A percentile compares a stretch with the other conserved stretches of the same genome.
Evolutionary conservation across 192 early-diverging fungal species (phyloP).

Genomic region (Dimargaris xerosporica): DNA sequence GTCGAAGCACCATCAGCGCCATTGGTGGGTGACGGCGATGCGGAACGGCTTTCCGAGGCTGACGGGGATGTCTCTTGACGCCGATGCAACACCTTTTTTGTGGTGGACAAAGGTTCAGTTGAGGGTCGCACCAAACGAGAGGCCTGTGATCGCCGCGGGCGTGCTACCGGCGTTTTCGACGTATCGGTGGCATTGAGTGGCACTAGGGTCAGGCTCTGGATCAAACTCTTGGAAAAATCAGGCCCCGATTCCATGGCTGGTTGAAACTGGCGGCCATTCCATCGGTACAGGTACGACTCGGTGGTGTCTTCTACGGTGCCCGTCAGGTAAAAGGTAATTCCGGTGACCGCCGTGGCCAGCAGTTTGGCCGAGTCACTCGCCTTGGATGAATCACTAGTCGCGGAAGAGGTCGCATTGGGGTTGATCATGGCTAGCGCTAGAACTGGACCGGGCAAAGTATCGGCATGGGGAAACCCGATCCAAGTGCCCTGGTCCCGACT

Average conservation of each 20-base stretch:
- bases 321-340: slow-evolving; percentile 17
- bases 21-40: neutral
- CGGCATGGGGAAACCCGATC: slow-evolving; percentile 24
- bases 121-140: neutral
- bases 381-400: neutral
- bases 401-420: slow-evolving; percentile 11
- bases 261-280: slow-evolving; percentile 26
- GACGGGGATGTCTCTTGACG: neutral
- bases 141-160: neutral
- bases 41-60: neutral
- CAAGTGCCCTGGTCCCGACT: slow-evolving; percentile 30
- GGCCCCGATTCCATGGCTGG: slow-evolving; percentile 14
- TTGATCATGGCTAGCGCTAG: slow-evolving; percentile 26
- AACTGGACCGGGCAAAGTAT: slow-evolving; percentile 33
- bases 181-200: neutral
- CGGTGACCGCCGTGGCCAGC: neutral
- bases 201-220: neutral
- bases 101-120: neutral
- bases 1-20: neutral
- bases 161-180: neutral
- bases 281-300: slow-evolving; percentile 34
- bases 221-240: no score
- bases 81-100: neutral
- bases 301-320: slow-evolving; percentile 16
- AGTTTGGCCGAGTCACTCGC: neutral